Percentiles rank a stretch among this genome's conserved stretches.
phyloP scores from a whole-genome alignment of 352 stramenopile species.

The Pythium angustatum region DNA sequence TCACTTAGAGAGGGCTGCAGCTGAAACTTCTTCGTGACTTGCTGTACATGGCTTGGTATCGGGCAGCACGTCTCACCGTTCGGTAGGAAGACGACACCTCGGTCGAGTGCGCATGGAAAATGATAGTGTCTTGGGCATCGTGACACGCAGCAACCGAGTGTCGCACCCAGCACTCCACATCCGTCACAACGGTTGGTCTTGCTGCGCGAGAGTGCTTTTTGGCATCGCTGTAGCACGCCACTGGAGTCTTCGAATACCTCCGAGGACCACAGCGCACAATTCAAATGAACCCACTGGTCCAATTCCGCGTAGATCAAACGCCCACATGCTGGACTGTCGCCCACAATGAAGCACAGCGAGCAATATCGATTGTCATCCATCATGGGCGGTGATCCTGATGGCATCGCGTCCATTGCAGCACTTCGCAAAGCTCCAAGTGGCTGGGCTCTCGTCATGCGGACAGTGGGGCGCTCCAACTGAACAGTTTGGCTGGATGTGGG shows the following conservation, averaged over 20 bases:
- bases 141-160: constrained; percentile 86
- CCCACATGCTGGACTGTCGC: constrained; percentile 70
- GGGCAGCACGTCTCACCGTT: constrained; percentile 75
- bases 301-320: constrained; percentile 80
- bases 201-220: constrained; percentile 87
- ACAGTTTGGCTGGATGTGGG: neutral
- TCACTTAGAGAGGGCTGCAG: neutral
- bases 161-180: constrained; percentile 90
- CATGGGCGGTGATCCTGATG: neutral
- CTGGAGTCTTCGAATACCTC: constrained; percentile 88
- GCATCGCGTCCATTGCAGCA: neutral
- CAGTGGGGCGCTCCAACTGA: neutral
- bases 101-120: constrained; percentile 90
- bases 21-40: constrained; percentile 41
- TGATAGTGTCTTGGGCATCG: constrained; percentile 93
- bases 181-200: constrained; percentile 90
- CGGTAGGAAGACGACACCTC: constrained; percentile 65
- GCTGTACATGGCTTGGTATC: constrained; percentile 47
- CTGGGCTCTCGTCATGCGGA: constrained; percentile 6
- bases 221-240: constrained; percentile 81
- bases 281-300: constrained; percentile 91
- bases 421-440: neutral
- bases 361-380: constrained; percentile 78
- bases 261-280: constrained; percentile 92
- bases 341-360: constrained; percentile 79